A percentile compares a stretch with the other conserved stretches of the same genome.
Evolutionary conservation across 169 alveolate species (phyloP).

Genomic region (Eimeria mitis): DNA sequence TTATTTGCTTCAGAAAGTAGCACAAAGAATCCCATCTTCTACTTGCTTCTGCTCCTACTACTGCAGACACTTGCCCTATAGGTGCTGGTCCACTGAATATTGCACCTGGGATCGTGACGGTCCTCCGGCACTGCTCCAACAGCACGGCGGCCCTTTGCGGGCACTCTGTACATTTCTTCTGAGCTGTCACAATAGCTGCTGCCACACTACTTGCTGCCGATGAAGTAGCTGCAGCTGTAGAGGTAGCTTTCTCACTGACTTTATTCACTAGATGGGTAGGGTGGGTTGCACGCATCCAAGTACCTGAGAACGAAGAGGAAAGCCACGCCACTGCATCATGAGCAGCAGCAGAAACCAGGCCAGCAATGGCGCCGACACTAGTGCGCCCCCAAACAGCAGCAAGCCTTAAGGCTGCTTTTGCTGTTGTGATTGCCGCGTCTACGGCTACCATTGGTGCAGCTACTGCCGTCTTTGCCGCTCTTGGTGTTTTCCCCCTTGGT

Average conservation of each 20-base stretch:
- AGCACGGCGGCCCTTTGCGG: not conserved
- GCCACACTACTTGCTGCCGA: not conserved
- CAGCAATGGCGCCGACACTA: not conserved
- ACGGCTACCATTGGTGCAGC: not conserved
- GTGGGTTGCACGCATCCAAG: not conserved
- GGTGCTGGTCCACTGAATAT: not conserved
- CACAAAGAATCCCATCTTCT: not conserved
- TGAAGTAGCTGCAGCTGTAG: not conserved
- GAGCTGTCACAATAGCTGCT: slow-evolving; percentile 9
- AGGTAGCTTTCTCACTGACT: not conserved
- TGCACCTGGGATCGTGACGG: not conserved
- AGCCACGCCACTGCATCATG: not conserved
- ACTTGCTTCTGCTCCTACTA: not conserved
- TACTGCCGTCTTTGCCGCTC: not conserved
- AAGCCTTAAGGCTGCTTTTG: not conserved
- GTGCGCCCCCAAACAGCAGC: not conserved
- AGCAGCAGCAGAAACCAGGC: not conserved
- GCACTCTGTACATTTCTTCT: not conserved
- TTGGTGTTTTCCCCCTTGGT: not conserved
- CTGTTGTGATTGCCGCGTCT: slow-evolving; percentile 5
- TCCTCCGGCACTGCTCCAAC: slow-evolving; percentile 6
- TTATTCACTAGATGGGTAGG: not conserved
- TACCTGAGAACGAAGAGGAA: not conserved
- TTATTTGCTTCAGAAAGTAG: not conserved
- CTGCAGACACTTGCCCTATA: not conserved